These are phyloP conservation scores for Fragaria vesca DNA, from an alignment of 306 rosid genomes.

Conservation along the genomic window DNA sequence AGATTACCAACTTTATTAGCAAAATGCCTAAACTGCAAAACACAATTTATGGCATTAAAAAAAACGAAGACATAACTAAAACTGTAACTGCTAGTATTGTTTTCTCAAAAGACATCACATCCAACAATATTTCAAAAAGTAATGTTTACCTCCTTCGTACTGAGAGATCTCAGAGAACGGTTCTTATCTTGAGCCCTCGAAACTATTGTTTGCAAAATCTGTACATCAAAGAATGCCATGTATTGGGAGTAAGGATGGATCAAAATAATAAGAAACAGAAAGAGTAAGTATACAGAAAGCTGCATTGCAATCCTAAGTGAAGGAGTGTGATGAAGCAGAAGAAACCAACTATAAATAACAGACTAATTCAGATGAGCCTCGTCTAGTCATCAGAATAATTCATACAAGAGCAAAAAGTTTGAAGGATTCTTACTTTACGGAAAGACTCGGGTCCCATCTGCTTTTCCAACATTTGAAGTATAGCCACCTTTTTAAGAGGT, in stretches of 20 bases:
- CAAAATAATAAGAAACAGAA: background rate
- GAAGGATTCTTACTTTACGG: slow-evolving; percentile 66
- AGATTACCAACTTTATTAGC: slow-evolving; percentile 97
- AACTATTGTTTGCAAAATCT: slow-evolving; percentile 95
- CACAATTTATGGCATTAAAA: slow-evolving; percentile 5
- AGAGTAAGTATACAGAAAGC: background rate
- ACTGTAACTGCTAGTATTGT: background rate
- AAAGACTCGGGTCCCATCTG: slow-evolving; percentile 99
- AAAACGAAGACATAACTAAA: background rate
- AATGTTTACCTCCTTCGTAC: slow-evolving; percentile 88
- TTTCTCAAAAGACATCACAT: background rate
- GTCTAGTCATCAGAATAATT: slow-evolving; percentile 2
- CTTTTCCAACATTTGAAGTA: slow-evolving; percentile 98
- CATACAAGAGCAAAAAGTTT: slow-evolving; percentile 17
- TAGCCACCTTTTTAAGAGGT: slow-evolving; percentile 61
- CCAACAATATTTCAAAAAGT: slow-evolving; percentile 12
- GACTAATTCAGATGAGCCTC: background rate
- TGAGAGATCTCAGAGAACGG: slow-evolving; percentile 63
- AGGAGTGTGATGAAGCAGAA: background rate
- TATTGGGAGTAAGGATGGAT: background rate
- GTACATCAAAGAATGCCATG: slow-evolving; percentile 13
- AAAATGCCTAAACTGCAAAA: slow-evolving; percentile 90
- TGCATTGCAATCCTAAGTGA: background rate
- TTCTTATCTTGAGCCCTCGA: slow-evolving; percentile 78
- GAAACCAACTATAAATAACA: slow-evolving; percentile 1